These are phyloP conservation scores for Trametes punicea DNA, from an alignment of 768 basidiomycete species.

Conservation along the genomic window DNA sequence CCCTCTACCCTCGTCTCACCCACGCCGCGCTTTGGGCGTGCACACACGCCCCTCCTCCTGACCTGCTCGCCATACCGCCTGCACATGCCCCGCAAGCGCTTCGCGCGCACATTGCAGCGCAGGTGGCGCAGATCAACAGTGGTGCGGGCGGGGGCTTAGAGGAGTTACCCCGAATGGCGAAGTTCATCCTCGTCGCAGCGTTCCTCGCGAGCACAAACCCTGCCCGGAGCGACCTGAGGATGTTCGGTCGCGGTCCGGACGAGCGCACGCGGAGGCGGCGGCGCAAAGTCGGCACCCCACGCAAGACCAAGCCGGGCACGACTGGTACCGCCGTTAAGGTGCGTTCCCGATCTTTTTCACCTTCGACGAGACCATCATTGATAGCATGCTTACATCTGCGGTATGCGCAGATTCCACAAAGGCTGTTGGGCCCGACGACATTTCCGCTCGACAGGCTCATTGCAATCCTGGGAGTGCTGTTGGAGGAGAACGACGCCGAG, in stretches of 20 bases:
- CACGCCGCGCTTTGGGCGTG: constrained; percentile 62
- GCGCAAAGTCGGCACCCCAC: constrained; percentile 33
- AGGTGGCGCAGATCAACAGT: not conserved
- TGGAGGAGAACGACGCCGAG: constrained; percentile 69
- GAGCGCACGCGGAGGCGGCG: constrained; percentile 58
- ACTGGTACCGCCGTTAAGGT: constrained; percentile 29
- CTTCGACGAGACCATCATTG: too few species aligned
- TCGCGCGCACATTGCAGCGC: constrained; percentile 4
- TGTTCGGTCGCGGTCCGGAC: constrained; percentile 75
- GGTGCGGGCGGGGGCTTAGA: constrained; percentile 24
- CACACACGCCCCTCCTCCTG: constrained; percentile 44
- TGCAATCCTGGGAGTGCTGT: constrained; percentile 72
- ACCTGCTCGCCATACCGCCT: constrained; percentile 34
- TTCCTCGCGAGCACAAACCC: constrained; percentile 88
- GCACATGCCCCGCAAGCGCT: constrained; percentile 26
- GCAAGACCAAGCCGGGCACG: constrained; percentile 23
- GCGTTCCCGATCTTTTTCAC: not conserved
- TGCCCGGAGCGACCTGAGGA: constrained; percentile 68
- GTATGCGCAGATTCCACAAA: constrained; percentile 58
- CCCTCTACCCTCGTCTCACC: constrained; percentile 64
- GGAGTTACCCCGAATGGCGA: constrained; percentile 61
- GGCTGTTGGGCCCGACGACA: constrained; percentile 72
- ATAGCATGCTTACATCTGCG: not conserved
- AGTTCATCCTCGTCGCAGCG: constrained; percentile 71
- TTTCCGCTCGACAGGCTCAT: constrained; percentile 80